These are phyloP conservation scores for Cercospora sesami DNA, from an alignment of 2,329 filamentous ascomycete genomes.

Conservation along the genomic window DNA sequence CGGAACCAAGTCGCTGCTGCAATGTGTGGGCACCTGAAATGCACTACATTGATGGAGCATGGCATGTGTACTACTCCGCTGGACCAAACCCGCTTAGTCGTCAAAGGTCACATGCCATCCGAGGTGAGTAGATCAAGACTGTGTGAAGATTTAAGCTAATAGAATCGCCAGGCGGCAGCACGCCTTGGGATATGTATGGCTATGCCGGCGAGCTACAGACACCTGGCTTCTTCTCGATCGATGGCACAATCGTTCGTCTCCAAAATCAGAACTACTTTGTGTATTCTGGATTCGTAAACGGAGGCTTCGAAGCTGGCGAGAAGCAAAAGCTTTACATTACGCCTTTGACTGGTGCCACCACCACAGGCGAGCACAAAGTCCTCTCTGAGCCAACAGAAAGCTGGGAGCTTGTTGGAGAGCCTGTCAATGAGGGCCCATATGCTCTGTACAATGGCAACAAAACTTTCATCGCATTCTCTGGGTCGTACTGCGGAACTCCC, in stretches of 20 bases:
- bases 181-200: conserved; percentile 54
- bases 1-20: conserved; percentile 50
- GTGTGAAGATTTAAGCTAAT: not conserved
- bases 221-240: conserved; percentile 52
- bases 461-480: conserved; percentile 57
- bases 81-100: conserved; percentile 49
- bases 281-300: conserved; percentile 48
- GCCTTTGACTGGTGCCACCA: conserved; percentile 43
- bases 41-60: conserved; percentile 50
- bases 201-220: conserved; percentile 51
- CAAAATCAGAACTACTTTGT: conserved; percentile 54
- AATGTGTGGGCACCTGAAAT: conserved; percentile 59
- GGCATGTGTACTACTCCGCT: conserved; percentile 61
- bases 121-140: conserved; percentile 24
- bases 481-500: conserved; percentile 58
- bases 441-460: conserved; percentile 56
- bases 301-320: conserved; percentile 40
- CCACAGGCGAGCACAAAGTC: conserved; percentile 50
- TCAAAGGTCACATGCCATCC: conserved; percentile 56
- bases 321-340: conserved; percentile 48
- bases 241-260: conserved; percentile 56
- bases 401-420: conserved; percentile 53
- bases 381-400: conserved; percentile 54
- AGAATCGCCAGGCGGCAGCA: conserved; percentile 47
- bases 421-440: conserved; percentile 58